Evolutionary conservation across 768 basidiomycete genomes (phyloP).

Genomic region (Suillus subaureus): DNA sequence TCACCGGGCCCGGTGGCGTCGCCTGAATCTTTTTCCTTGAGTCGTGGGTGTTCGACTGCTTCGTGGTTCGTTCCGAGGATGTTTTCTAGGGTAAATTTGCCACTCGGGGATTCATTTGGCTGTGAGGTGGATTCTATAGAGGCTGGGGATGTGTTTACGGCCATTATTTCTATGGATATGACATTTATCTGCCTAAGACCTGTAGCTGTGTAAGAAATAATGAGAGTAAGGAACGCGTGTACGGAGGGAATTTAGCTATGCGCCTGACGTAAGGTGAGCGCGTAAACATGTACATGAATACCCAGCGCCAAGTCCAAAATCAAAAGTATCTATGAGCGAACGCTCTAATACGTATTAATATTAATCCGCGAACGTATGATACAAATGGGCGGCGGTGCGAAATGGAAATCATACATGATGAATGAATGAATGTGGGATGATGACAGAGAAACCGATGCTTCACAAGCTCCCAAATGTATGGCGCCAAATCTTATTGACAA

Average conservation of each 20-base stretch:
- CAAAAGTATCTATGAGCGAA: neutral
- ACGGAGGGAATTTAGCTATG: constrained; percentile 11
- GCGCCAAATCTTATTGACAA: constrained; percentile 31
- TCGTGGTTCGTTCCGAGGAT: constrained; percentile 70
- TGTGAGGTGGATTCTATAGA: constrained; percentile 15
- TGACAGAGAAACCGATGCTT: neutral
- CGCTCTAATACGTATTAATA: neutral
- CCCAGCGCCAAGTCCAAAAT: neutral
- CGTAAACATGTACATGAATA: constrained; percentile 19
- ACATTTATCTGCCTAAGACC: constrained; percentile 13
- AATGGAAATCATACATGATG: constrained; percentile 7
- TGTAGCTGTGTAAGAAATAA: constrained; percentile 10
- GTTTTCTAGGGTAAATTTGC: constrained; percentile 62
- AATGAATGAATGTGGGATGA: constrained; percentile 5
- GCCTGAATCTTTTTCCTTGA: constrained; percentile 35
- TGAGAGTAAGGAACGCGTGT: constrained; percentile 16
- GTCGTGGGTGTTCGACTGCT: constrained; percentile 53
- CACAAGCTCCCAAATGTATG: neutral
- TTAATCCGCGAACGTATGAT: constrained; percentile 4
- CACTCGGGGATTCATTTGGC: constrained; percentile 7
- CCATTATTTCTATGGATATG: constrained; percentile 20
- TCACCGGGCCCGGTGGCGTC: constrained; percentile 39
- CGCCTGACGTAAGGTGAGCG: constrained; percentile 24
- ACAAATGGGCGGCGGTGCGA: constrained; percentile 7
- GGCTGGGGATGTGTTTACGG: constrained; percentile 20